Percentiles rank a stretch among this genome's conserved stretches.
These are phyloP conservation scores for Mucor saturninus DNA, from an alignment of 371 early-diverging fungal species.

Conservation along the genomic window DNA sequence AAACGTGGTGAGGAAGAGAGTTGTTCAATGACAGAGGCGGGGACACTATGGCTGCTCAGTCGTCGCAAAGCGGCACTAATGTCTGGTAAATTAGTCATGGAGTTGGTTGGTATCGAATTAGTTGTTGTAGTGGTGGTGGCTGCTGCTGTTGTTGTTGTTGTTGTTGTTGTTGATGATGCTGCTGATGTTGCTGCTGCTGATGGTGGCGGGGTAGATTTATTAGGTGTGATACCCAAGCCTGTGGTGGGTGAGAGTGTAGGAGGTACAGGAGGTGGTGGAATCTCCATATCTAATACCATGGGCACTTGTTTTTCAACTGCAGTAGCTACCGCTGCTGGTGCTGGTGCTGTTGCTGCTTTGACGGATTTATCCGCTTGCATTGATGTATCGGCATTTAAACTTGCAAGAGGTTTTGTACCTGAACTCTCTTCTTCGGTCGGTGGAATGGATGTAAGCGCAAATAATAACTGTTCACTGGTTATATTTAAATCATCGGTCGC, in stretches of 20 bases:
- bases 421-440: not conserved
- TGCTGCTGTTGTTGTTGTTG: not conserved
- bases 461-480: slow-evolving; percentile 46
- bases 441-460: slow-evolving; percentile 42
- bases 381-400: not conserved
- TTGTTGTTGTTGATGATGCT: not conserved
- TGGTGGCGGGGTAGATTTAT: not conserved
- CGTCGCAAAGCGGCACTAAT: slow-evolving; percentile 36
- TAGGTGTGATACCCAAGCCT: slow-evolving; percentile 7
- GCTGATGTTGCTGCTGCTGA: not conserved
- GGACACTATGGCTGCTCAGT: slow-evolving; percentile 20
- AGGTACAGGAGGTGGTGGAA: slow-evolving; percentile 5
- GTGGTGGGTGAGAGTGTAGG: not conserved
- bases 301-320: not conserved
- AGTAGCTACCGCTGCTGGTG: not conserved
- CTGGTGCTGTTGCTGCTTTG: not conserved
- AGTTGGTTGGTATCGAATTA: not conserved
- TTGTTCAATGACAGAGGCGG: slow-evolving; percentile 29
- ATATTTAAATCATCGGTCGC: slow-evolving; percentile 11
- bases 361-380: not conserved
- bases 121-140: not conserved
- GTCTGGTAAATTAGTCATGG: slow-evolving; percentile 27
- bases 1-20: slow-evolving; percentile 19
- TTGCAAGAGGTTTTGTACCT: not conserved
- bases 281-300: not conserved